Conservation (phyloP, 2,329 filamentous ascomycete species). For the Coniochaeta sp. region DNA sequence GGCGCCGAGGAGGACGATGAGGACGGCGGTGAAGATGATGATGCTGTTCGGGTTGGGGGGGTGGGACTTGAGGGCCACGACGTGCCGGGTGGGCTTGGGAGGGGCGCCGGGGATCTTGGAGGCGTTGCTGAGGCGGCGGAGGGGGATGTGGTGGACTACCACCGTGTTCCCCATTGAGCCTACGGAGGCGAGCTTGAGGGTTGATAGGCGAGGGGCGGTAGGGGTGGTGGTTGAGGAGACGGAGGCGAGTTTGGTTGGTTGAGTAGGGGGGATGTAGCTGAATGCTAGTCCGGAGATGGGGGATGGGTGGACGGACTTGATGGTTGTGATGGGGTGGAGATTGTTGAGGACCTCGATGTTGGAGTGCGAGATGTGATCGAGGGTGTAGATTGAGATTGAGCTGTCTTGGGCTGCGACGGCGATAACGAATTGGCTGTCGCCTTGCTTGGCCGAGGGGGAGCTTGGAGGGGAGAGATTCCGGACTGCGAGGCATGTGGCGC, state of each 20-base stretch:
- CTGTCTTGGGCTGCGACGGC: conserved; percentile 76
- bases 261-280: conserved; percentile 48
- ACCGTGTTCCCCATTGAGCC: conserved; percentile 69
- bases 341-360: conserved; percentile 43
- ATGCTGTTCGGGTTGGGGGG: conserved; percentile 43
- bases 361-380: conserved; percentile 55
- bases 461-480: conserved; percentile 56
- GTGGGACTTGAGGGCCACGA: conserved; percentile 55
- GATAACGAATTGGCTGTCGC: conserved; percentile 69
- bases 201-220: neutral
- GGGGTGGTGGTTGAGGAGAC: conserved; percentile 33
- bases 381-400: conserved; percentile 69
- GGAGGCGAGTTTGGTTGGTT: conserved; percentile 36
- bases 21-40: conserved; percentile 44
- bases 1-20: conserved; percentile 55
- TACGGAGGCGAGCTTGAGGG: conserved; percentile 72
- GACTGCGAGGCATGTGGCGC: conserved; percentile 72
- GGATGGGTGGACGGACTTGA: conserved; percentile 47
- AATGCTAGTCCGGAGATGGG: conserved; percentile 55
- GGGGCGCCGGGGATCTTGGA: conserved; percentile 27
- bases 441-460: conserved; percentile 42
- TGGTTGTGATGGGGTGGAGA: conserved; percentile 43
- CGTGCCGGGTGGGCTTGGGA: conserved; percentile 57
- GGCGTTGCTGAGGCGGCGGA: conserved; percentile 39
- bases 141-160: conserved; percentile 70